Base-by-base conservation (phyloP, 164 flowering plant species). In the Malania oleifera region DNA sequence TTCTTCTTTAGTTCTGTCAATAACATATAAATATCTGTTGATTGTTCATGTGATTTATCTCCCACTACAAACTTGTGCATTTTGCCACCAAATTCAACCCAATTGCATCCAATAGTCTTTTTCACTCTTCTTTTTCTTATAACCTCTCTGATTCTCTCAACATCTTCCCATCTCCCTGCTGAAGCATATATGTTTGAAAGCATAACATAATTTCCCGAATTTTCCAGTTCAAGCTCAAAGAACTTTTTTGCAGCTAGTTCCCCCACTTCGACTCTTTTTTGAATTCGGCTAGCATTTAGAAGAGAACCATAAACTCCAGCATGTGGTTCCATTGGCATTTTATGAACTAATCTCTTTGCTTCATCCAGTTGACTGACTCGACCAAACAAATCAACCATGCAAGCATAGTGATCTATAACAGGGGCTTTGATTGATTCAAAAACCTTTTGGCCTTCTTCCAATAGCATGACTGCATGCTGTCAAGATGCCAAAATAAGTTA, bases 171-270 rank as follows among this genome's bases (percentile, higher is more conserved):
- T 63, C 77, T 74, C 56, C 80, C 76, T 5, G 67, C 65, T 0
- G 77, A 62, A 34, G 89, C 90, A 66, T 84, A 87, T n/a, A 84
- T 64, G 58, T 87, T 87, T 0, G 95, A 82, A 17, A 87, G 82
- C 66, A 87, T 59, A 31, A 82, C 67, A 49, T 75, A 84, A 48
- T 79, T 84, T 23, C 90, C 85, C 0, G 88, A 75, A 60, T 86
- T 83, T 20, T 64, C 62, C n/a, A 89, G 89, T 53, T 86, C 93
- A 6, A 83, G 69, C 67, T 72, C 75, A 41, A 86, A 80, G 38
- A 86, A 84, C 62, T 73, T 74, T 37, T 29, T 44, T 14, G 89
- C 93, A 52, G 86, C 82, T 54, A 80, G 47, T 58, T 86, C 84
- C 23, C 86, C 93, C 28, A 79, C n/a, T n/a, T 54, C 40, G 19